A percentile compares a stretch with the other conserved stretches of the same genome.
Conservation (phyloP, 1,139 yeast genomes). For the Tardiomyces blankii region DNA sequence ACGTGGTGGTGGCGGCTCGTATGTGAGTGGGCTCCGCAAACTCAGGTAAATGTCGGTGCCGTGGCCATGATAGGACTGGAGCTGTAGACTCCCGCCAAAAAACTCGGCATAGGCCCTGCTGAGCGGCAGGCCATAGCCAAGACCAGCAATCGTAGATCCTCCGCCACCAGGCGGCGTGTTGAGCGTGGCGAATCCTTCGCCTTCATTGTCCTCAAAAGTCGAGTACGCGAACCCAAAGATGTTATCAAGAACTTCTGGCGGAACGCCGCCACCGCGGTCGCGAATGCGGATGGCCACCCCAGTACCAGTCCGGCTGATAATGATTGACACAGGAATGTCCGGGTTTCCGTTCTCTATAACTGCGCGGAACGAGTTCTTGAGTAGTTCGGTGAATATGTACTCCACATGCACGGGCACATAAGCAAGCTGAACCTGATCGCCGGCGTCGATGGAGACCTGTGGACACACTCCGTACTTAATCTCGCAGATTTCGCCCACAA, state of each 20-base stretch:
- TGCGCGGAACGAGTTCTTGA: slow-evolving; percentile 80
- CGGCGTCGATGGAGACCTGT: slow-evolving; percentile 44
- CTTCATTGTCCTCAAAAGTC: slow-evolving; percentile 53
- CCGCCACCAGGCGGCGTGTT: slow-evolving; percentile 65
- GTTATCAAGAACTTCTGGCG: slow-evolving; percentile 48
- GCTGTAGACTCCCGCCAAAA: slow-evolving; percentile 64
- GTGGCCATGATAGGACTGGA: slow-evolving; percentile 76
- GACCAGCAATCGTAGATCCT: slow-evolving; percentile 76
- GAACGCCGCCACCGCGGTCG: slow-evolving; percentile 85
- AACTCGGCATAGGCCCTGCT: slow-evolving; percentile 63
- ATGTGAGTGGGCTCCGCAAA: slow-evolving; percentile 13
- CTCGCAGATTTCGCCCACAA: slow-evolving; percentile 72
- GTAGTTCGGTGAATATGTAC: slow-evolving; percentile 74
- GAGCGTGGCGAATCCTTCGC: slow-evolving; percentile 37
- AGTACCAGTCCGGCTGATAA: slow-evolving; percentile 46
- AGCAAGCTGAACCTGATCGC: slow-evolving; percentile 45
- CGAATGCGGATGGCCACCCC: slow-evolving; percentile 50
- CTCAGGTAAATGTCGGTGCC: slow-evolving; percentile 70
- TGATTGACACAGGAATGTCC: slow-evolving; percentile 51
- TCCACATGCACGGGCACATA: slow-evolving; percentile 82
- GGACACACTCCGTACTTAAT: slow-evolving; percentile 73
- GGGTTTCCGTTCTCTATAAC: slow-evolving; percentile 56
- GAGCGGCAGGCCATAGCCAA: slow-evolving; percentile 92
- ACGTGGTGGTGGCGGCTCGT: neutral
- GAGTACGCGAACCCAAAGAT: slow-evolving; percentile 82